Evolutionary conservation across 805 yeast species (phyloP), one percentile per base, ranked within the genome.

Genomic region (Candida nemodendra): DNA sequence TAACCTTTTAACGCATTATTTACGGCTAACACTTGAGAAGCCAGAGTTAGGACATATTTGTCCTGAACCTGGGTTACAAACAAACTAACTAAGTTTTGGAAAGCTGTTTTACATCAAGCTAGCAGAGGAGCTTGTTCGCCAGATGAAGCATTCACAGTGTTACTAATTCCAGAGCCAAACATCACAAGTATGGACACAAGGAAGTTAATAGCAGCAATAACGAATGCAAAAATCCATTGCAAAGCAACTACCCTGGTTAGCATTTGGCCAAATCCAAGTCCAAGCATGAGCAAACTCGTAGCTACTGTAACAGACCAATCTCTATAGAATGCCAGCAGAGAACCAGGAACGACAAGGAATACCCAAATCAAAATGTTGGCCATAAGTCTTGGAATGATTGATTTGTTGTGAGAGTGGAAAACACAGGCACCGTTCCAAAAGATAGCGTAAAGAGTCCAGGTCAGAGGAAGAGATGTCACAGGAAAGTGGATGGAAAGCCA

Each of bases 381-480:
- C 16, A 85, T 44, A 34, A 86, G 62, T 42, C 95, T 71, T 12
- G 87, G 79, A 15, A 74, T 62, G n/a, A 82, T 59, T 4, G 59
- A 45, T 18, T 67, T 58, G 50, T 74, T 72, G 38, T 74, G 74
- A 9, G 83, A 75, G 43, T 81, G 84, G 64, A 81, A 75, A 56
- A 82, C 57, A 19, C 81, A 82, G 2, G 95, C 89, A 31, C 95
- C 95, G 55, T 83, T 84, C 95, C 95, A 87, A 68, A 85, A 83
- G 26, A 86, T 57, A 17, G 79, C 81, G 54, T 79, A 84, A 41
- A 83, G 57, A 25, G 81, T 62, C 95, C 95, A 87, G 22, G 84
- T 69, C 38, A 84, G 59, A 11, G 95, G 95, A 51, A 84, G 49
- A 0, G 90, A 86, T 8, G 78, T 72, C 11, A 72, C 71, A 12